phyloP scores from a whole-genome alignment of 495 filamentous ascomycete genomes.

The Aspergillus mulundensis region DNA sequence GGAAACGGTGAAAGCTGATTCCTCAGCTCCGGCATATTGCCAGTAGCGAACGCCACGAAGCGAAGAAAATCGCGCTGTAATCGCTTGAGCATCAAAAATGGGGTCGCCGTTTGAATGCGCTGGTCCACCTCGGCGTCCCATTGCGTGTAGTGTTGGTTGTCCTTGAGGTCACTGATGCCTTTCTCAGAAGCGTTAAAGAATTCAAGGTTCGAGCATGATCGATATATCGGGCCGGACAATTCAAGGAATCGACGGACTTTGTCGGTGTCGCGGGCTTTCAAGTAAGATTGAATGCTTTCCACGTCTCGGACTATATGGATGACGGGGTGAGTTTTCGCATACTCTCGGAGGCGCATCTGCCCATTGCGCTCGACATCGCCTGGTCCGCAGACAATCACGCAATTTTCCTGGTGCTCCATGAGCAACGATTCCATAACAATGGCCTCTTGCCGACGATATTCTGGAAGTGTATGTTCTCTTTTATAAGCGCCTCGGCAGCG shows the following conservation, averaged over 20 bases:
- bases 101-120: slow-evolving; percentile 38
- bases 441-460: slow-evolving; percentile 59
- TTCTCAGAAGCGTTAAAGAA: slow-evolving; percentile 65
- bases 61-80: slow-evolving; percentile 67
- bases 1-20: slow-evolving; percentile 66
- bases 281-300: slow-evolving; percentile 56
- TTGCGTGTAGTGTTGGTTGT: slow-evolving; percentile 28
- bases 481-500: slow-evolving; percentile 58
- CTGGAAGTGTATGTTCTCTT: slow-evolving; percentile 53
- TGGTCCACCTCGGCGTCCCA: slow-evolving; percentile 33
- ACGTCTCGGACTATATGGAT: slow-evolving; percentile 67
- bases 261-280: slow-evolving; percentile 54
- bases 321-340: slow-evolving; percentile 58
- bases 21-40: slow-evolving; percentile 45
- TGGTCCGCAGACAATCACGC: slow-evolving; percentile 66
- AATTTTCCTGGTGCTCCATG: slow-evolving; percentile 54
- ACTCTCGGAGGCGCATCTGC: slow-evolving; percentile 41
- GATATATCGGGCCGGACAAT: slow-evolving; percentile 50
- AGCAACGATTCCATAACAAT: slow-evolving; percentile 62
- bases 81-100: slow-evolving; percentile 62
- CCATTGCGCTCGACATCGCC: slow-evolving; percentile 48
- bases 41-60: slow-evolving; percentile 62
- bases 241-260: slow-evolving; percentile 52
- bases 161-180: slow-evolving; percentile 22
- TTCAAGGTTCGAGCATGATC: slow-evolving; percentile 67